Conservation (phyloP, 2,329 filamentous ascomycete species). For the Fusarium buxicola region DNA sequence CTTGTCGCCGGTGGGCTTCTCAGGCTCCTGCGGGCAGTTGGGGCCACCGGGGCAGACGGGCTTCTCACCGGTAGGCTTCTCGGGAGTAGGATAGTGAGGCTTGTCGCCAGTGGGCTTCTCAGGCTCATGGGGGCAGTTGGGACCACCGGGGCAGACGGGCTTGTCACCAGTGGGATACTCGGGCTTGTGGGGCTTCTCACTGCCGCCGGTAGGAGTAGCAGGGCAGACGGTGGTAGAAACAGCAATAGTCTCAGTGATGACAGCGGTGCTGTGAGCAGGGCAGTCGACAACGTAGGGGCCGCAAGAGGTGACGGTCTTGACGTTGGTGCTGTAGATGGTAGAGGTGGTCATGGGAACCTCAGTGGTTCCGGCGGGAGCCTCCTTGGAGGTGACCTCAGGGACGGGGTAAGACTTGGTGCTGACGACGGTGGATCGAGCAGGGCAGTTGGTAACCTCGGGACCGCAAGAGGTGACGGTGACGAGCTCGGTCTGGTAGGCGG, state of each 20-base stretch:
- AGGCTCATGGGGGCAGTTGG: slow-evolving; percentile 14
- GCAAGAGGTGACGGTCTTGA: slow-evolving; percentile 73
- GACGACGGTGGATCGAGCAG: slow-evolving; percentile 40
- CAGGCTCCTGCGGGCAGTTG: slow-evolving; percentile 16
- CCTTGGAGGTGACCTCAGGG: slow-evolving; percentile 37
- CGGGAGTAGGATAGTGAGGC: slow-evolving; percentile 11
- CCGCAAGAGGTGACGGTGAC: slow-evolving; percentile 72
- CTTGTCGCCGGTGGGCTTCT: not conserved
- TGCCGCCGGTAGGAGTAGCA: slow-evolving; percentile 45
- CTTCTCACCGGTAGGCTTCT: slow-evolving; percentile 23
- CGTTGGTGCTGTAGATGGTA: slow-evolving; percentile 68
- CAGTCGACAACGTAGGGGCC: slow-evolving; percentile 71
- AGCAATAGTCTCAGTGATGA: slow-evolving; percentile 52
- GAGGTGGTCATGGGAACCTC: slow-evolving; percentile 59
- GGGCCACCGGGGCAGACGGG: slow-evolving; percentile 13
- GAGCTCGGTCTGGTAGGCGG: slow-evolving; percentile 68
- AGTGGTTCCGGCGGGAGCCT: slow-evolving; percentile 52
- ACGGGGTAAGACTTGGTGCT: slow-evolving; percentile 37
- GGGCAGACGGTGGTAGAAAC: slow-evolving; percentile 57
- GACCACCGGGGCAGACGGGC: slow-evolving; percentile 15
- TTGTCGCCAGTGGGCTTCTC: not conserved
- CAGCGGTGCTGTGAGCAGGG: slow-evolving; percentile 57
- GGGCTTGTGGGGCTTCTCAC: slow-evolving; percentile 36
- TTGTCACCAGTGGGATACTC: slow-evolving; percentile 22
- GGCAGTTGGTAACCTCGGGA: slow-evolving; percentile 46